phyloP scores from a whole-genome alignment of 202 grass and related monocot genomes.

The Schoenoplectus tabernaemontani region DNA sequence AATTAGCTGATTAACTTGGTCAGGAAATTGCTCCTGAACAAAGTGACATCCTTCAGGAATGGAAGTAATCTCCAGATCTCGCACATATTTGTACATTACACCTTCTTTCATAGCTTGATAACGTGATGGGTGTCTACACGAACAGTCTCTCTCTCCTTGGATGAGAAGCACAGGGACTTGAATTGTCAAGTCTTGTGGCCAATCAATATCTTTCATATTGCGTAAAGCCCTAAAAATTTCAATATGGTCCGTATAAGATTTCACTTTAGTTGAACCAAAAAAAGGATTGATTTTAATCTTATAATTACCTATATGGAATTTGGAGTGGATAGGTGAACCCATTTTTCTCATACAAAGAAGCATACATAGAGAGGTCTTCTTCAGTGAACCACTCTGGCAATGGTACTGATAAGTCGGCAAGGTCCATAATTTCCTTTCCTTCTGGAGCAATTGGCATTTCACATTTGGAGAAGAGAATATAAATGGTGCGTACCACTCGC shows the following conservation, averaged over 20 bases:
- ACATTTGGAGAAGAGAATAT: slow-evolving; percentile 44
- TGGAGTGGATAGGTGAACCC: slow-evolving; percentile 42
- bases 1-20: slow-evolving; percentile 47
- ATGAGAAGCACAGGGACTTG: slow-evolving; percentile 48
- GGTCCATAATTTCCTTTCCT: slow-evolving; percentile 51
- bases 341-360: slow-evolving; percentile 37
- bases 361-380: slow-evolving; percentile 39
- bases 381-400: slow-evolving; percentile 42
- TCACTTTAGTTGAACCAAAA: neutral
- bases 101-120: slow-evolving; percentile 37
- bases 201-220: slow-evolving; percentile 21
- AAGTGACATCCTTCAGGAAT: slow-evolving; percentile 57
- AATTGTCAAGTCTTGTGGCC: slow-evolving; percentile 30
- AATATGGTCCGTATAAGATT: neutral
- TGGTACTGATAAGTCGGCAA: slow-evolving; percentile 30
- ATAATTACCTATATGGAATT: slow-evolving; percentile 43
- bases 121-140: slow-evolving; percentile 37
- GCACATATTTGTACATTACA: slow-evolving; percentile 35
- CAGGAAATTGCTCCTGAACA: slow-evolving; percentile 68
- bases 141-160: slow-evolving; percentile 53
- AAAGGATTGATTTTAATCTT: neutral
- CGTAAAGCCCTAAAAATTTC: neutral
- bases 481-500: slow-evolving; percentile 44
- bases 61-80: slow-evolving; percentile 45
- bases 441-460: slow-evolving; percentile 39